Percentiles rank a stretch among this genome's conserved stretches.
These are phyloP conservation scores for Knufia petricola DNA, from an alignment of 2,329 filamentous ascomycete species.

Conservation along the genomic window DNA sequence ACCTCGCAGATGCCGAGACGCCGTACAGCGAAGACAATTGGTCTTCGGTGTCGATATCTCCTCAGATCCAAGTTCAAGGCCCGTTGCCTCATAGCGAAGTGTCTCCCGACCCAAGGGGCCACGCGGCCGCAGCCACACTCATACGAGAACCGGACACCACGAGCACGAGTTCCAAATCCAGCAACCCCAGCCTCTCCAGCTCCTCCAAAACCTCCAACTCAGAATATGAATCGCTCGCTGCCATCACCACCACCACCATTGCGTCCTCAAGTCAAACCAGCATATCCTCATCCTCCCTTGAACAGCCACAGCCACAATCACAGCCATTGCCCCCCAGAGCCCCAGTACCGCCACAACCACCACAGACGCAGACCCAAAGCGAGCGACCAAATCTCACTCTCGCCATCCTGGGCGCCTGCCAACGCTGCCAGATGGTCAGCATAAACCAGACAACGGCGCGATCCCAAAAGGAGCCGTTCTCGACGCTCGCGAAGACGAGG, in stretches of 20 bases:
- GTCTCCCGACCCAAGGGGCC: too few species aligned
- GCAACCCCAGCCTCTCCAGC: too few species aligned
- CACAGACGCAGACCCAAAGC: not conserved
- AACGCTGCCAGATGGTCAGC: conserved; percentile 93
- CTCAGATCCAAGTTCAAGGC: too few species aligned
- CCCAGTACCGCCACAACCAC: not conserved
- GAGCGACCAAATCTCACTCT: conserved; percentile 15
- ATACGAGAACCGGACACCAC: too few species aligned
- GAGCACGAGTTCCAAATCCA: too few species aligned
- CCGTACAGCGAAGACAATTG: conserved; percentile 77
- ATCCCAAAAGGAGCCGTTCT: conserved; percentile 74
- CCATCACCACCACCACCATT: not conserved
- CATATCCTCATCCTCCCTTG: conserved; percentile 2
- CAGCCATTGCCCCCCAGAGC: not conserved
- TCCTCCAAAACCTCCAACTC: too few species aligned
- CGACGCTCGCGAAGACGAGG: conserved; percentile 78
- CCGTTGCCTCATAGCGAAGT: too few species aligned
- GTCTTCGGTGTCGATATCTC: conserved; percentile 58
- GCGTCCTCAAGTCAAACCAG: not conserved
- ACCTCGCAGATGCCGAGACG: conserved; percentile 29
- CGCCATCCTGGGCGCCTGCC: conserved; percentile 69
- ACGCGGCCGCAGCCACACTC: too few species aligned
- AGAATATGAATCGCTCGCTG: too few species aligned
- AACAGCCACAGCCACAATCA: not conserved
- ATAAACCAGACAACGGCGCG: conserved; percentile 74